Conservation (phyloP, 2,329 filamentous ascomycete genomes). For the Annulohypoxylon truncatum region DNA sequence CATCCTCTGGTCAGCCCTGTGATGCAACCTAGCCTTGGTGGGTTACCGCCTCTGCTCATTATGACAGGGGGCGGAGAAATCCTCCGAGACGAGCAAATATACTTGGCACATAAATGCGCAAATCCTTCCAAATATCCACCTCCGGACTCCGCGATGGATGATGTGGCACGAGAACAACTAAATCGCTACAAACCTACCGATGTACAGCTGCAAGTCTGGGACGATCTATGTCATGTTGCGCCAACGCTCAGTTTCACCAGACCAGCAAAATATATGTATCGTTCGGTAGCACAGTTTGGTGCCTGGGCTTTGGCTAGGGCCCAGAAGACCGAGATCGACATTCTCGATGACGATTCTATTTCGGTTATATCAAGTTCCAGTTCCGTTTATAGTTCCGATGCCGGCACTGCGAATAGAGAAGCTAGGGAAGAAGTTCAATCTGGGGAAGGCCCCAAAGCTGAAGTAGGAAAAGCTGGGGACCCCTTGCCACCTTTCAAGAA, state of each 20-base stretch:
- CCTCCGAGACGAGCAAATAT: slow-evolving; percentile 93
- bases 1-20: slow-evolving; percentile 93
- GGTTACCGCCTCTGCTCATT: slow-evolving; percentile 87
- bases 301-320: slow-evolving; percentile 89
- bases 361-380: slow-evolving; percentile 78
- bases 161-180: slow-evolving; percentile 69
- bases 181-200: slow-evolving; percentile 82
- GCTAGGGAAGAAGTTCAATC: slow-evolving; percentile 38
- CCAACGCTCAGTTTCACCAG: slow-evolving; percentile 94
- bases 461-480: slow-evolving; percentile 89
- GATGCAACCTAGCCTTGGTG: slow-evolving; percentile 88
- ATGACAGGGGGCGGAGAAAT: slow-evolving; percentile 90
- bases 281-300: slow-evolving; percentile 90
- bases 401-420: slow-evolving; percentile 46
- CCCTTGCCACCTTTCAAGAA: slow-evolving; percentile 81
- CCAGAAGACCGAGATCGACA: slow-evolving; percentile 83
- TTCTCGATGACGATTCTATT: slow-evolving; percentile 80
- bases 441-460: slow-evolving; percentile 38
- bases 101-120: slow-evolving; percentile 93
- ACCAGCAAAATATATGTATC: slow-evolving; percentile 97
- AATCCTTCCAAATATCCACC: slow-evolving; percentile 83
- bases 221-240: slow-evolving; percentile 91
- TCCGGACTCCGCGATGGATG: slow-evolving; percentile 70
- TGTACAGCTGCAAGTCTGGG: slow-evolving; percentile 96
- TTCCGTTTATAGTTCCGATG: slow-evolving; percentile 59